Base-by-base conservation (phyloP, 2,329 filamentous ascomycete genomes). In the Thielaviopsis ethacetica region DNA sequence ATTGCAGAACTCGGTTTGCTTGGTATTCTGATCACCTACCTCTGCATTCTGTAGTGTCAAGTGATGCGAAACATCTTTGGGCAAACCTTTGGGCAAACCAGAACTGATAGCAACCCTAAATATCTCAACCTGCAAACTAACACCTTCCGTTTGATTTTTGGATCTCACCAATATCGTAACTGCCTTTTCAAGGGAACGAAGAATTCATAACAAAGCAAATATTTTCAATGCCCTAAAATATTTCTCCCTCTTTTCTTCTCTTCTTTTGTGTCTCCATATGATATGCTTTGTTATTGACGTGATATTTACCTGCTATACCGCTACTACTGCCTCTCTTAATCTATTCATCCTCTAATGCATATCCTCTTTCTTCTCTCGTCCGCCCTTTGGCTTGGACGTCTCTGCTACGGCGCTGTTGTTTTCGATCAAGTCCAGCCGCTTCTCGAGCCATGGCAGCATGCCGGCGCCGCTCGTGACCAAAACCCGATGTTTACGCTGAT, bases 361-460 rank as follows among this genome's bases (percentile, higher is more conserved):
- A 19, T 49, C 9, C 3, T 49, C n/a, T 49, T 49, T 10, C 44
- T 49, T 49, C n/a, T 19, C n/a, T 49, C n/a, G 7, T 49, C n/a
- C n/a, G 44, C 44, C n/a, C n/a, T 49, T 5, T 19, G 44, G 44
- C 44, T 49, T 12, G 44, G n/a, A 21, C n/a, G 19, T 12, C 5
- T 49, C 2, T 19, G 44, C 2, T 19, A n/a, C 21, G 44, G 17
- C 15, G 54, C 30, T 27, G 9, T 27, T 22, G 52, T 51, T 21
- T 58, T 58, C 49, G 57, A 54, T 5, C 30, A 58, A 52, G 57
- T 58, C 41, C 50, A 52, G 22, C 57, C 57, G n/a, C n/a, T 58
- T 22, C 52, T 58, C 21, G 49, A 34, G 13, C 52, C 57, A 27
- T 21, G 51, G 13, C 38, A 53, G 22, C 44, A 58, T 34, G 44